phyloP scores from a whole-genome alignment of 2,329 filamentous ascomycete species.

The Zymoseptoria brevis region DNA sequence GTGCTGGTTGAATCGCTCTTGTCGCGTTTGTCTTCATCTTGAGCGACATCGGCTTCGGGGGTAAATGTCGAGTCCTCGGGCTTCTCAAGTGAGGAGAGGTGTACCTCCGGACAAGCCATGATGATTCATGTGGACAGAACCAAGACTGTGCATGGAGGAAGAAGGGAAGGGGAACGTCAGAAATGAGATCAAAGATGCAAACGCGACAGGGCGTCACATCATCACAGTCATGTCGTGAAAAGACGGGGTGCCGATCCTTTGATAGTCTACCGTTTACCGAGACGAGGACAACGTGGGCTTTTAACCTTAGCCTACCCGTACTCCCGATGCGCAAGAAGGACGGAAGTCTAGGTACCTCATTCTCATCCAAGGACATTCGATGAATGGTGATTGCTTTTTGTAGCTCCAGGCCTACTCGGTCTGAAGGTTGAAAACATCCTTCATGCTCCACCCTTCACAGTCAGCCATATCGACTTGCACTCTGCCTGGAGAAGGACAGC shows the following conservation, averaged over 20 bases:
- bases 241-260: not conserved
- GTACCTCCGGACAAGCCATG: constrained; percentile 34
- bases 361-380: not conserved
- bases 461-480: not conserved
- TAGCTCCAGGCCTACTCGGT: not conserved
- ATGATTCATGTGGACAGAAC: not conserved
- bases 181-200: not conserved
- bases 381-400: not conserved
- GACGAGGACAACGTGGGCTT: not conserved
- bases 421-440: not conserved
- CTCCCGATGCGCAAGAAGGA: not conserved
- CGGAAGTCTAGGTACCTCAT: not conserved
- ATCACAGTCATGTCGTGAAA: not conserved
- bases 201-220: not conserved
- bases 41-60: constrained; percentile 6
- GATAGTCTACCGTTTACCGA: not conserved
- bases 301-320: not conserved
- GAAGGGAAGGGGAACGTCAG: not conserved
- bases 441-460: not conserved
- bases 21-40: constrained; percentile 22
- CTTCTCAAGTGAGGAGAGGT: constrained; percentile 22
- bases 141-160: not conserved
- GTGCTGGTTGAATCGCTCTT: constrained; percentile 14
- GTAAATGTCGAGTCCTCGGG: constrained; percentile 11
- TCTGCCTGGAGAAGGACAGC: not conserved